phyloP scores from a whole-genome alignment of 1,284 basidiomycete genomes.

The Dichomitus squalens region DNA sequence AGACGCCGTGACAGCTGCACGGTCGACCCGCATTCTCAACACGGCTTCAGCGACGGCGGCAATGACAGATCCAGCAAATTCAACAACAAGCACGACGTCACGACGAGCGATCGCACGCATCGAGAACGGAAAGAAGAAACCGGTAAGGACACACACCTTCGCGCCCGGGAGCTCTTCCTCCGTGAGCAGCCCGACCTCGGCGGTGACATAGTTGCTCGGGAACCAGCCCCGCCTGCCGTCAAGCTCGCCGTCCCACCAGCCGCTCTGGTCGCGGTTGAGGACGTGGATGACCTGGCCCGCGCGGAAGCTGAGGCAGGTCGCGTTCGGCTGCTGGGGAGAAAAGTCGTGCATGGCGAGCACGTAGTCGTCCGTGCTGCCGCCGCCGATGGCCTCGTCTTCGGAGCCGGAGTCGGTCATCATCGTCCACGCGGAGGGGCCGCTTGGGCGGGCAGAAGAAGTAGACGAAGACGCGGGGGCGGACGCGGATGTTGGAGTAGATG shows the following conservation, averaged over 20 bases:
- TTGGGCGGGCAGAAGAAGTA: neutral
- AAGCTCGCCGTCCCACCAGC: slow-evolving; percentile 99
- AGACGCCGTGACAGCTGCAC: neutral
- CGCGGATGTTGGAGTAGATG: slow-evolving; percentile 13
- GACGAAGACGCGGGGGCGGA: too few species aligned
- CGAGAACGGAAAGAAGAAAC: slow-evolving; percentile 21
- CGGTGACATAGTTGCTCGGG: slow-evolving; percentile 88
- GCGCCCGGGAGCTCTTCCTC: slow-evolving; percentile 52
- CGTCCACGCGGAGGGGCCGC: slow-evolving; percentile 16
- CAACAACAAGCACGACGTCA: too few species aligned
- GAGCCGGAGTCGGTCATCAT: slow-evolving; percentile 23
- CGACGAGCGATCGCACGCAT: slow-evolving; percentile 14
- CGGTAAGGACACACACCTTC: slow-evolving; percentile 34
- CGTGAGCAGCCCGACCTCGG: slow-evolving; percentile 53
- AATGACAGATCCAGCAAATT: neutral
- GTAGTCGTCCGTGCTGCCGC: slow-evolving; percentile 54
- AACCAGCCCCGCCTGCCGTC: slow-evolving; percentile 94
- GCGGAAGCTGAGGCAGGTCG: slow-evolving; percentile 86
- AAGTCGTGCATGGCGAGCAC: slow-evolving; percentile 92
- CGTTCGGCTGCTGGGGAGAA: slow-evolving; percentile 66
- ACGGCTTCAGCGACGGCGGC: neutral
- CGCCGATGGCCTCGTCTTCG: slow-evolving; percentile 36
- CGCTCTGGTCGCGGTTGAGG: slow-evolving; percentile 82
- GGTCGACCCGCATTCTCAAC: neutral
- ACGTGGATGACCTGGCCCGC: slow-evolving; percentile 92